Percentiles rank a stretch among this genome's conserved stretches.
Evolutionary conservation across 306 rosid genomes (phyloP).

Genomic region (Heteromeles arbutifolia): DNA sequence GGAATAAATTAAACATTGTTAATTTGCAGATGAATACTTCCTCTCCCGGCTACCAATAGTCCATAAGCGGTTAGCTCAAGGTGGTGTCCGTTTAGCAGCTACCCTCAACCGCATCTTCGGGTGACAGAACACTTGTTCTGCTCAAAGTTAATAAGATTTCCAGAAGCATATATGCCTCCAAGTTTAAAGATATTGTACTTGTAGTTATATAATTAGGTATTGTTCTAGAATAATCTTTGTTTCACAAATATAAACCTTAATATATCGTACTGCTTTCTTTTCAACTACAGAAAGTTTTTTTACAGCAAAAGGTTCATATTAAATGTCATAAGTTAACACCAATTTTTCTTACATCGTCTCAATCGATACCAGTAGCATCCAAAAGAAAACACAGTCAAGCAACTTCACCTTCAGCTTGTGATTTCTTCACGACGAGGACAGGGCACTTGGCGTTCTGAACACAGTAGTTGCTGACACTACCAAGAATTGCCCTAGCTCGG

Average conservation of each 20-base stretch:
- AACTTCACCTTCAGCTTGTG: background rate
- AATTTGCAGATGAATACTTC: slow-evolving; percentile 63
- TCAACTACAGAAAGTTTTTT: background rate
- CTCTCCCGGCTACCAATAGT: slow-evolving; percentile 58
- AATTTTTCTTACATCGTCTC: background rate
- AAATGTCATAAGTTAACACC: too few relatives aligned
- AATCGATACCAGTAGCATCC: background rate
- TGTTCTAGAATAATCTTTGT: background rate
- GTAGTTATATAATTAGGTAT: background rate
- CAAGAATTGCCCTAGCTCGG: slow-evolving; percentile 34
- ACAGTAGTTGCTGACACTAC: slow-evolving; percentile 55
- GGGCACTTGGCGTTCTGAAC: slow-evolving; percentile 46
- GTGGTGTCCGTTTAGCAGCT: slow-evolving; percentile 84
- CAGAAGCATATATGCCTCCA: background rate
- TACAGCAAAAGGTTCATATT: too few relatives aligned
- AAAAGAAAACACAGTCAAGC: background rate
- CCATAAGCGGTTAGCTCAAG: slow-evolving; percentile 65
- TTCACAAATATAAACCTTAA: background rate
- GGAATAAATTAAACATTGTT: background rate
- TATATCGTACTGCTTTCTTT: background rate
- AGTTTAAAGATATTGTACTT: background rate
- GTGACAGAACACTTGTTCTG: background rate
- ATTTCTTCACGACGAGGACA: slow-evolving; percentile 52
- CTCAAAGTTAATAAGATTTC: background rate
- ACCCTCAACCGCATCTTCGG: slow-evolving; percentile 57